Base-by-base conservation (phyloP, 768 basidiomycete genomes). In the Boletus vermiculosoides region DNA sequence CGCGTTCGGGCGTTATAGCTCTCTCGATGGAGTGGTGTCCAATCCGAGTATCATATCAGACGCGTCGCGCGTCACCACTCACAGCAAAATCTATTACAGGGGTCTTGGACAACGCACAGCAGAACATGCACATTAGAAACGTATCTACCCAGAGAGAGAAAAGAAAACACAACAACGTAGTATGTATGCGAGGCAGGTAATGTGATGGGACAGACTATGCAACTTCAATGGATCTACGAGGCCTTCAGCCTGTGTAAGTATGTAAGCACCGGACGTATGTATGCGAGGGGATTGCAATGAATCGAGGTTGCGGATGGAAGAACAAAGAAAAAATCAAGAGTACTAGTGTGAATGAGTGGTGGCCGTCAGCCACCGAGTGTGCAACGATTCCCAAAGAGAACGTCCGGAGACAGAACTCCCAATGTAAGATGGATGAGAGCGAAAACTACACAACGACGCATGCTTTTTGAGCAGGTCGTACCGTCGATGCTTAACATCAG, bases 221-320 rank as follows among this genome's bases (percentile, higher is more conserved):
- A 58, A 55, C 40, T 57, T 58, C n/a, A 20, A 40, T n/a, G 63
- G 45, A 58, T 71, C 66, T 70, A 70, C 52, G 55, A 62, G 68
- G 71, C 71, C 71, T 74, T 72, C 45, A 74, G 71, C 71, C 71
- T 41, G 52, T 63, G 70, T 71, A 50, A 72, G 64, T 72, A 68
- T 62, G 63, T 58, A 34, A 65, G 63, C 57, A 57, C 55, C 41
- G 56, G 58, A 63, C 36, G 50, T 59, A 47, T 63, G 50, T 59
- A 47, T 63, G 57, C 44, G n/a, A 48, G 30, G 25, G 56, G 56
- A 61, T 50, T 55, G 61, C 48, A 52, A 52, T 39, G 50, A 50
- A 40, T 60, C 48, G 34, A 37, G 31, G 52, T 52, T 37, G 45
- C 30, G 37, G 45, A 56, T 41, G 51, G 20, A n/a, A 25, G 15